Percentiles rank a stretch among this genome's conserved stretches.
phyloP scores from a whole-genome alignment of 2,329 filamentous ascomycete species.

The Aspergillus sp. region DNA sequence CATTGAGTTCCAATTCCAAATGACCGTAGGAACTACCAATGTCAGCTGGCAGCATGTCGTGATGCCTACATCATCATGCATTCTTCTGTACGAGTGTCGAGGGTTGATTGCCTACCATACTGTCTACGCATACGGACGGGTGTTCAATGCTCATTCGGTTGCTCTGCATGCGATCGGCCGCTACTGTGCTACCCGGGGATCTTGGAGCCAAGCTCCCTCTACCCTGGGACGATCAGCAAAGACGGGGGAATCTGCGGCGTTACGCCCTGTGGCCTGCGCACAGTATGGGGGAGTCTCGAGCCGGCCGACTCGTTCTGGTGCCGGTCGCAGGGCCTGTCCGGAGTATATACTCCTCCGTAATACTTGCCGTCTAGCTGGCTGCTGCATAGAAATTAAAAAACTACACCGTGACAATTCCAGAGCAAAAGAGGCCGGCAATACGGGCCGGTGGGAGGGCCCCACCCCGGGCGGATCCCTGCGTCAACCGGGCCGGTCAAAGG shows the following conservation, averaged over 20 bases:
- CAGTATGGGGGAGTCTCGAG: background rate
- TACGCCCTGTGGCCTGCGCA: background rate
- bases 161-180: background rate
- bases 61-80: background rate
- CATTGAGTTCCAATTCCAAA: too few relatives aligned
- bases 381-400: too few relatives aligned
- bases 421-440: background rate
- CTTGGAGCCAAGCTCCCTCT: background rate
- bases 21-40: background rate
- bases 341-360: too few relatives aligned
- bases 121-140: too few relatives aligned
- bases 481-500: background rate
- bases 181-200: background rate
- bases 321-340: background rate
- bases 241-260: too few relatives aligned
- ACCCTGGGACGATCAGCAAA: background rate
- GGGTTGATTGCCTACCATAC: background rate
- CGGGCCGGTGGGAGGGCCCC: background rate
- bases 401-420: too few relatives aligned
- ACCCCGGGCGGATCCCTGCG: background rate
- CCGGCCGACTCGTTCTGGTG: background rate
- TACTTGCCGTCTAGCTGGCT: too few relatives aligned
- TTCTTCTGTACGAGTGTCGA: background rate
- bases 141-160: background rate
- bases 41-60: background rate